Percentiles rank a stretch among this genome's conserved stretches.
Evolutionary conservation across 179 eudicot species (phyloP).

Genomic region (Heliamphora pulchella): DNA sequence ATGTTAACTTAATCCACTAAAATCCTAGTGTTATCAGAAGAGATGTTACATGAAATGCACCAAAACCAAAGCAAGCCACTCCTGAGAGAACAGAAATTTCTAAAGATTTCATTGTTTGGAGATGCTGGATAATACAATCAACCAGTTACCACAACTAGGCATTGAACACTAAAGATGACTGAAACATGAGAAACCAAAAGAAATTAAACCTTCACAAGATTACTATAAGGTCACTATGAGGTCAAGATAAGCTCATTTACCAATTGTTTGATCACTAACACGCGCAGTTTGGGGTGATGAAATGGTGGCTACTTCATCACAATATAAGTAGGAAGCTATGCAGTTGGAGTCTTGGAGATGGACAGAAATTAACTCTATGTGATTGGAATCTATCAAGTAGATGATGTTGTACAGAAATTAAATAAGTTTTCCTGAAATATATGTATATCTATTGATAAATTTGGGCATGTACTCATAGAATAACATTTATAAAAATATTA

Average conservation of each 20-base stretch:
- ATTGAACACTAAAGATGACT: neutral
- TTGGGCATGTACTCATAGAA: too few relatives aligned
- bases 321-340: too few relatives aligned
- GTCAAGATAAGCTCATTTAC: neutral
- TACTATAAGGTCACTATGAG: too few relatives aligned
- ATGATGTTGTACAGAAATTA: neutral
- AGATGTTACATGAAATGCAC: too few relatives aligned
- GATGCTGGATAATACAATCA: neutral
- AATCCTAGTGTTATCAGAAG: neutral
- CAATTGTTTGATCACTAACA: neutral
- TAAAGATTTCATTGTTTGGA: neutral
- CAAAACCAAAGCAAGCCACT: too few relatives aligned
- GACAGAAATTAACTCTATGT: neutral
- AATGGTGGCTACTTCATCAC: neutral
- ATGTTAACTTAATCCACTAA: neutral
- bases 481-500: too few relatives aligned
- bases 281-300: neutral
- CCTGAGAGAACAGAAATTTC: too few relatives aligned
- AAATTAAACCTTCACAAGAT: neutral
- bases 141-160: neutral
- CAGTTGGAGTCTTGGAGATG: neutral
- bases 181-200: too few relatives aligned
- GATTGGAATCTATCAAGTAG: neutral
- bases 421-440: neutral
- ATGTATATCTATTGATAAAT: too few relatives aligned